Percentiles rank a stretch among this genome's conserved stretches.
Evolutionary conservation across 768 basidiomycete genomes (phyloP).

Genomic region (Phlegmacium glaucopus): DNA sequence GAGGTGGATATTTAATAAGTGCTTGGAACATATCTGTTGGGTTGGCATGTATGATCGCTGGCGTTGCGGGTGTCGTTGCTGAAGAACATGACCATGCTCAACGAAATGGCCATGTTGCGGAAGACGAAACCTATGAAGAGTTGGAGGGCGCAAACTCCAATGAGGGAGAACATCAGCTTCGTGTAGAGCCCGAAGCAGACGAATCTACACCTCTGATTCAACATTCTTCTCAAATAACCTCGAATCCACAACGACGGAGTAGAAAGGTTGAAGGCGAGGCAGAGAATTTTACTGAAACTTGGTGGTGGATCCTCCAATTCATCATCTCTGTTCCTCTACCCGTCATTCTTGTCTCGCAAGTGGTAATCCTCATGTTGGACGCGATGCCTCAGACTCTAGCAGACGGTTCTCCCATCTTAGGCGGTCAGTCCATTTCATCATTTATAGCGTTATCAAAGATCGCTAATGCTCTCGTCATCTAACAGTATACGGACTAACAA

Average conservation of each 20-base stretch:
- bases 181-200: background rate
- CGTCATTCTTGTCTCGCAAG: constrained; percentile 24
- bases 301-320: constrained; percentile 30
- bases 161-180: too few species aligned
- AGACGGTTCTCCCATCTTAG: constrained; percentile 23
- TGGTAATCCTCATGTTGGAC: constrained; percentile 23
- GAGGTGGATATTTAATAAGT: constrained; percentile 55
- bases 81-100: constrained; percentile 4
- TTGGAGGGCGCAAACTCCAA: too few species aligned
- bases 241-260: constrained; percentile 8
- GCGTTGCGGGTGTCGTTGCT: constrained; percentile 25
- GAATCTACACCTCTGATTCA: constrained; percentile 3
- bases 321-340: constrained; percentile 24
- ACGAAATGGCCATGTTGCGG: background rate
- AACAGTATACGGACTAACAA: constrained; percentile 15
- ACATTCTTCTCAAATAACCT: background rate
- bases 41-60: constrained; percentile 35
- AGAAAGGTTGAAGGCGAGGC: constrained; percentile 14
- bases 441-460: background rate
- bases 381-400: constrained; percentile 25
- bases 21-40: constrained; percentile 49
- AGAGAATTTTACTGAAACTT: constrained; percentile 9
- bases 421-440: constrained; percentile 14
- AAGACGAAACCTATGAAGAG: too few species aligned
- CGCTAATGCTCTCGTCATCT: background rate